Base-by-base conservation (phyloP, 2,329 filamentous ascomycete genomes). In the Xylaria sp. region DNA sequence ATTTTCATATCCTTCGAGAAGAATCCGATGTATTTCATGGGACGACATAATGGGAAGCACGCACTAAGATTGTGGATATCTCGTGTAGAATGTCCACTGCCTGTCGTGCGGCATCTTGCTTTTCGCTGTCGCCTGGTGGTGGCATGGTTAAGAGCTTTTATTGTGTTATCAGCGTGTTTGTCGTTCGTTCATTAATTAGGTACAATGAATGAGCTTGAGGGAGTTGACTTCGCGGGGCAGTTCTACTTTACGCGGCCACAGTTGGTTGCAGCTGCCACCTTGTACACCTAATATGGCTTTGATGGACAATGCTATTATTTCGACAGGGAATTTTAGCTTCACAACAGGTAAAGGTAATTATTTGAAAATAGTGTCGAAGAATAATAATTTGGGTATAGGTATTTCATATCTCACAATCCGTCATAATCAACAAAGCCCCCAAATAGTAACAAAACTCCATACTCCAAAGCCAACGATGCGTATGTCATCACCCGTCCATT, bases 41-140 rank as follows among this genome's bases (percentile, higher is more conserved):
- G n/a, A 42, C 38, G 23, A 49, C 36, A 33, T 33, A 36, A 36
- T 49, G 36, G 66, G 38, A 38, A 51, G 26, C 48, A 83, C 88
- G 74, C 83, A 97, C 95, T 73, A 99, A 86, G 63, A 99, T 91
- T 49, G 93, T 96, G 59, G 95, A 92, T 73, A 96, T 95, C 79
- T 96, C 93, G 74, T 93, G 89, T 36, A 94, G 86, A 57, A 95
- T 93, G 78, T 94, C 92, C 71, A 96, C 92, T 60, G 92, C 92
- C 77, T 95, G 91, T 74, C 93, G 90, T 20, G 93, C 93, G 31
- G 92, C 92, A 74, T 88, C 88, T 79, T 92, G 90, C 80, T 93
- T 93, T 68, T 89, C 87, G 64, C 77, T 81, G 63, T 85, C 83
- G 78, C 81, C 80, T 60, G 74, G 74, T 42, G 74, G 74, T 49